Conservation (phyloP, 495 filamentous ascomycete species). For the Echria macrotheca region DNA sequence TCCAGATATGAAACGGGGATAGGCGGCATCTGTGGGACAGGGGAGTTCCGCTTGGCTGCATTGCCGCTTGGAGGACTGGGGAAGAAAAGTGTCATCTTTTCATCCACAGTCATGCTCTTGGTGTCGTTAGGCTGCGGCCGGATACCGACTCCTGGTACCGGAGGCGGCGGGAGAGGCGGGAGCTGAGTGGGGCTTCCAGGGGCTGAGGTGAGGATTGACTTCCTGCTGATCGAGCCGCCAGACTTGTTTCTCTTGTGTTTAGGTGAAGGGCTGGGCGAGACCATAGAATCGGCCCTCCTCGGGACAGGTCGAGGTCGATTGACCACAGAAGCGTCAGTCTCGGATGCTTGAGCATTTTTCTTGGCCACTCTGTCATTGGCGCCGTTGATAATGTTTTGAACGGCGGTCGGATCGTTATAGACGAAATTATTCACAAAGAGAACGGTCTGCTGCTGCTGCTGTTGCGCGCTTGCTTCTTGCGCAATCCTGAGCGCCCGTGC, state of each 20-base stretch:
- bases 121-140: conserved; percentile 40
- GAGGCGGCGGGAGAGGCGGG: conserved; percentile 40
- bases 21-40: conserved; percentile 38
- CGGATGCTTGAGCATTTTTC: conserved; percentile 14
- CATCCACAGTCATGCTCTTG: conserved; percentile 51
- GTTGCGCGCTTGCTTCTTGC: conserved; percentile 20
- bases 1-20: conserved; percentile 31
- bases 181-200: conserved; percentile 45
- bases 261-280: conserved; percentile 19
- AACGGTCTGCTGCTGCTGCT: conserved; percentile 41
- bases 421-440: conserved; percentile 51
- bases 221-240: conserved; percentile 34
- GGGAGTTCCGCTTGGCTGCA: conserved; percentile 28
- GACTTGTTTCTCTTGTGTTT: conserved; percentile 43
- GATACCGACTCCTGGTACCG: conserved; percentile 26
- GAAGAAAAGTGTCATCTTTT: conserved; percentile 47
- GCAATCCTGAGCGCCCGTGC: conserved; percentile 35
- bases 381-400: conserved; percentile 40
- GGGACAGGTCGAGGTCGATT: conserved; percentile 50
- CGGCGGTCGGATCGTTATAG: conserved; percentile 41
- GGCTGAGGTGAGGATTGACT: conserved; percentile 38
- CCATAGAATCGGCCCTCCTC: conserved; percentile 37
- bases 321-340: conserved; percentile 36
- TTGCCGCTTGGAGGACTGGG: conserved; percentile 33
- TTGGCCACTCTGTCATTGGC: conserved; percentile 27